A percentile compares a stretch with the other conserved stretches of the same genome.
These are phyloP conservation scores for Neofusicoccum ribis DNA, from an alignment of 2,329 filamentous ascomycete genomes.

Conservation along the genomic window DNA sequence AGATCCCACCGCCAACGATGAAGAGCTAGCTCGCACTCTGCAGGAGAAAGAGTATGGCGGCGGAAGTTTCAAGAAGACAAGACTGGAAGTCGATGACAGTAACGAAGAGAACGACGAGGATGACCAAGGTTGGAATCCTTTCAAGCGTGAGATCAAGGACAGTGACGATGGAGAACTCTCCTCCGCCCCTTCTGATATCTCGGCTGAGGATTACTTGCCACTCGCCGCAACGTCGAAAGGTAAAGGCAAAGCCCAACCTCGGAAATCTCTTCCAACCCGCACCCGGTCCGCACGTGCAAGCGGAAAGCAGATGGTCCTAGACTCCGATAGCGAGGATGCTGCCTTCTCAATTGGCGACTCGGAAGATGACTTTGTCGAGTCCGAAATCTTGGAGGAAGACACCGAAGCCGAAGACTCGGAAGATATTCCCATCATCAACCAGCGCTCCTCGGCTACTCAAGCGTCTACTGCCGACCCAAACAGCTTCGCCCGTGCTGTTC, in stretches of 20 bases:
- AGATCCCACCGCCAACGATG: slow-evolving; percentile 45
- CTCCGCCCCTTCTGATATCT: background rate
- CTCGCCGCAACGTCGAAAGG: slow-evolving; percentile 7
- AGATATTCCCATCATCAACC: background rate
- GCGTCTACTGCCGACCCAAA: background rate
- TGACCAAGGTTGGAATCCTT: slow-evolving; percentile 20
- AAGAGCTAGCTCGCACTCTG: slow-evolving; percentile 56
- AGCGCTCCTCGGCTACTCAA: background rate
- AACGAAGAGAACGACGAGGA: slow-evolving; percentile 32
- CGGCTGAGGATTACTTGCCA: slow-evolving; percentile 11
- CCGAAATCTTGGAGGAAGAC: background rate
- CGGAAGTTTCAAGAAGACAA: slow-evolving; percentile 39
- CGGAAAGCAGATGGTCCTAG: background rate
- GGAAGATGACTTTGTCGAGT: slow-evolving; percentile 18
- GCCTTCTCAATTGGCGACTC: background rate
- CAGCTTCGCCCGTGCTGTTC: background rate
- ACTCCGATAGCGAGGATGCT: slow-evolving; percentile 19
- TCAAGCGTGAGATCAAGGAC: slow-evolving; percentile 22
- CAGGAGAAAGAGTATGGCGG: slow-evolving; percentile 57
- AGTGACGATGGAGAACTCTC: slow-evolving; percentile 16
- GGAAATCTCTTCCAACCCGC: background rate
- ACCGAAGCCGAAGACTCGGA: background rate
- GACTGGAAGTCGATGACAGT: slow-evolving; percentile 23
- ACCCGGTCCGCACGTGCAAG: slow-evolving; percentile 19
- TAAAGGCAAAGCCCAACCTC: slow-evolving; percentile 17